phyloP scores from a whole-genome alignment of 2,329 filamentous ascomycete species.

The Rachicladosporium sp. region DNA sequence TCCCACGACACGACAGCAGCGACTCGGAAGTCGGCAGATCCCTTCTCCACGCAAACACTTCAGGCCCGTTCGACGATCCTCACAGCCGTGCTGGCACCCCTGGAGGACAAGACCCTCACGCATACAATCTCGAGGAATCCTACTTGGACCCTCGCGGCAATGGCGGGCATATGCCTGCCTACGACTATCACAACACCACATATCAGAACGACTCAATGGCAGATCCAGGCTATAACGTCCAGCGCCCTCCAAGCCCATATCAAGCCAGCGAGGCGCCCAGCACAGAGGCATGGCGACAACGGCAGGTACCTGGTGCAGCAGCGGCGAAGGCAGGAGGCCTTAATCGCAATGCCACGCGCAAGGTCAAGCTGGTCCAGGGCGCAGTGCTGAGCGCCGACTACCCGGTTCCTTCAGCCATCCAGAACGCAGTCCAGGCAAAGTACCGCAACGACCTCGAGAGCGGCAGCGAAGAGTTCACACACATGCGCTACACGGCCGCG shows the following conservation, averaged over 20 bases:
- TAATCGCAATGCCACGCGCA: slow-evolving; percentile 87
- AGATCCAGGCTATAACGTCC: slow-evolving; percentile 42
- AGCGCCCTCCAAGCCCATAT: slow-evolving; percentile 41
- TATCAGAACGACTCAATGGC: slow-evolving; percentile 30
- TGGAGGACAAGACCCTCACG: slow-evolving; percentile 27
- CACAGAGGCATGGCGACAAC: slow-evolving; percentile 62
- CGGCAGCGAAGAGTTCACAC: slow-evolving; percentile 90
- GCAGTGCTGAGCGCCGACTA: slow-evolving; percentile 96
- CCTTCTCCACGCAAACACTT: slow-evolving; percentile 37
- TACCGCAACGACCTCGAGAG: slow-evolving; percentile 82
- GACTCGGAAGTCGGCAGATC: slow-evolving; percentile 35
- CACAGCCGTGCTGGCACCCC: slow-evolving; percentile 23
- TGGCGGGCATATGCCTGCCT: slow-evolving; percentile 23
- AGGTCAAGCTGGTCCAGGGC: slow-evolving; percentile 95
- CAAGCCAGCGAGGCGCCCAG: slow-evolving; percentile 54
- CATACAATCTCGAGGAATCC: slow-evolving; percentile 39
- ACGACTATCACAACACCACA: slow-evolving; percentile 28
- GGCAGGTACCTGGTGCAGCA: slow-evolving; percentile 37
- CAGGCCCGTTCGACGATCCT: slow-evolving; percentile 36
- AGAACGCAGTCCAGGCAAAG: slow-evolving; percentile 88
- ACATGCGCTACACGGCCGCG: slow-evolving; percentile 96
- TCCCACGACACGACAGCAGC: slow-evolving; percentile 23
- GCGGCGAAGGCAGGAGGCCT: slow-evolving; percentile 38
- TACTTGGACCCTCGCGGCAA: slow-evolving; percentile 21
- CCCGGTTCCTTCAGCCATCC: slow-evolving; percentile 90